Percentiles rank a stretch among this genome's conserved stretches.
These are phyloP conservation scores for Trichoderma orchidacearum DNA, from an alignment of 495 filamentous ascomycete genomes.

Conservation along the genomic window DNA sequence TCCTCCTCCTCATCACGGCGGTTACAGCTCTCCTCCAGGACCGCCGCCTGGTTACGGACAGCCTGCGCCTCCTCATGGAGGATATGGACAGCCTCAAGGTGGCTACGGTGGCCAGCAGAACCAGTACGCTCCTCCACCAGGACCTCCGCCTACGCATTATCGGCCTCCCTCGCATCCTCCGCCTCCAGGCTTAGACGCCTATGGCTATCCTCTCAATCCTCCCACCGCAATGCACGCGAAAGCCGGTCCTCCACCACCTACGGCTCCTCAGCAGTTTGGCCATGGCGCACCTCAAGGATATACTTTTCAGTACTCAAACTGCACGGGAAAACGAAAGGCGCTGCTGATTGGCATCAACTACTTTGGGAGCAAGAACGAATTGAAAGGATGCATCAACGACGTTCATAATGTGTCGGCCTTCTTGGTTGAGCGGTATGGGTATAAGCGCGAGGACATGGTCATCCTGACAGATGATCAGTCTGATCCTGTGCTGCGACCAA, in stretches of 20 bases:
- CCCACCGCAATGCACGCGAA: background rate
- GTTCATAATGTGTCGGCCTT: conserved; percentile 82
- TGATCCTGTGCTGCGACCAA: conserved; percentile 28
- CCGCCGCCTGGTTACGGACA: background rate
- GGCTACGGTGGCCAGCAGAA: conserved; percentile 7
- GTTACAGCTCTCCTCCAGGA: background rate
- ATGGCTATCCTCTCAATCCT: conserved; percentile 20
- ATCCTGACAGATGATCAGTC: conserved; percentile 33
- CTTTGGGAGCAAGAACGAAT: conserved; percentile 69
- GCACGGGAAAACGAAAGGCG: conserved; percentile 75
- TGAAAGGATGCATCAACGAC: conserved; percentile 91
- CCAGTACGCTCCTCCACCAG: conserved; percentile 12
- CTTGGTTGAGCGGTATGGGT: conserved; percentile 62
- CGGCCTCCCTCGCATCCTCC: conserved; percentile 15
- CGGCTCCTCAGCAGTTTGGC: conserved; percentile 28
- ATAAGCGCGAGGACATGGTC: conserved; percentile 38
- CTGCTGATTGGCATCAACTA: conserved; percentile 93
- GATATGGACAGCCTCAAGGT: background rate
- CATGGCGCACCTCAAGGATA: conserved; percentile 32
- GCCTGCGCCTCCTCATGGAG: background rate
- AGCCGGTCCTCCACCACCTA: conserved; percentile 28
- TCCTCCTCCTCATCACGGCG: background rate
- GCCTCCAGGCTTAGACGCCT: conserved; percentile 18
- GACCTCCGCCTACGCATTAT: background rate
- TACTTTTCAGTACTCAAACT: conserved; percentile 76